Base-by-base conservation (phyloP, 352 stramenopile species). In the Phytophthora hybrid region DNA sequence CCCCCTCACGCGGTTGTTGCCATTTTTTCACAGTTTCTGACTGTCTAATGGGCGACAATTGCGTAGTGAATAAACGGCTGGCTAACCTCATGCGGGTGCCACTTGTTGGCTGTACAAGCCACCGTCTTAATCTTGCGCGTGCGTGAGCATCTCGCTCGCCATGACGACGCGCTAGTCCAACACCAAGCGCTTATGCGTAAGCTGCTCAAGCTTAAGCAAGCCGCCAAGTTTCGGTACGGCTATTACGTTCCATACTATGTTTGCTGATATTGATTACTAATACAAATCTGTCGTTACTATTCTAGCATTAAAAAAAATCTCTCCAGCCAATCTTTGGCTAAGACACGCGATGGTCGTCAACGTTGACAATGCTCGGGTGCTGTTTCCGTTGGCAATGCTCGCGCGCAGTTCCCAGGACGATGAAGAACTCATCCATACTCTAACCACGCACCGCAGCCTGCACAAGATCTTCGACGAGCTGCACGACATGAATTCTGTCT, bases 1-100 rank as follows among this genome's bases (percentile, higher is more conserved):
- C 26, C 21, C 58, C 29, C 11, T 62, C 13, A 6, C 32, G 7
- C 10, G 10, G 4, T 64, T 41, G 29, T n/a, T 56, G 26, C 58
- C 26, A 16, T 39, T 62, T 66, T 71, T 71, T 57, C 13, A 39
- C 63, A 60, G 14, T 2, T 41, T 2, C 54, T 71, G 1, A 18
- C 31, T 55, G 52, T 63, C 18, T 67, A 21, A 51, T 73, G 46
- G 57, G 66, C 1, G 66, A 67, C 18, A 73, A 73, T 26, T 67
- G 39, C 14, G 39, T 11, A n/a, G 14, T 47, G 10, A 47, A 47
- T 11, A 47, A 47, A 11, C 9, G 39, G 13, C 39, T 47, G 9
- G 4, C 3, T n/a, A 14, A n/a, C 10, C 39, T 47, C 10, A 47
- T 47, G 39, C 7, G 39, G 5, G 39, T 47, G 39, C 39, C 39